A percentile compares a stretch with the other conserved stretches of the same genome.
These are phyloP conservation scores for Desmodesmus armatus DNA, from an alignment of 139 green algal species.

Conservation along the genomic window DNA sequence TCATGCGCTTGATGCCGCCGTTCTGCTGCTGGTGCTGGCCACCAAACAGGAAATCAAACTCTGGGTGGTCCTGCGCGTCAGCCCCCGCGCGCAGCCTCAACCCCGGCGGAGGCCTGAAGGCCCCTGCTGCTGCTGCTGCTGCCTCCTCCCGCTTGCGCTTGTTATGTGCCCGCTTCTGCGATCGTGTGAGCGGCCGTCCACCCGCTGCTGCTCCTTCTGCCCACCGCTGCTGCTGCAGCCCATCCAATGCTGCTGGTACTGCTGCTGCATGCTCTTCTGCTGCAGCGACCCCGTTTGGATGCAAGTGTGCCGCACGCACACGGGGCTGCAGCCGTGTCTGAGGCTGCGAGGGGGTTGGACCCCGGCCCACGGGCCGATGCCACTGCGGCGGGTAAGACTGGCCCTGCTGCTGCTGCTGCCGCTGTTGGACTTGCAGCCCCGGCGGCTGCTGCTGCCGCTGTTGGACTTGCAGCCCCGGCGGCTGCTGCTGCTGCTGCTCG, in stretches of 20 bases:
- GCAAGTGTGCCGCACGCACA: too few species aligned
- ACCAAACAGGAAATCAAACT: too few species aligned
- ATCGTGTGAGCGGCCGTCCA: not conserved
- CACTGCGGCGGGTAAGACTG: not conserved
- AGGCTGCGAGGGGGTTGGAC: too few species aligned
- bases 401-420: not conserved
- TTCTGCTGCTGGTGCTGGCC: not conserved
- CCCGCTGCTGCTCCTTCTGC: not conserved
- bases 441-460: not conserved
- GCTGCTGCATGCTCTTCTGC: too few species aligned
- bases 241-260: too few species aligned
- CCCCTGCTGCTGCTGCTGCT: not conserved
- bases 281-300: too few species aligned
- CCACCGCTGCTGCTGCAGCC: constrained; percentile 2
- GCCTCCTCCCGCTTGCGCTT: not conserved
- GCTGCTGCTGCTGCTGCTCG: not conserved
- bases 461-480: too few species aligned
- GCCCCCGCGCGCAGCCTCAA: too few species aligned
- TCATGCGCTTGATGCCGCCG: not conserved
- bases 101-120: not conserved
- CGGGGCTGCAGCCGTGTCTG: too few species aligned
- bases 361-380: too few species aligned
- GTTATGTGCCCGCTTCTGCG: not conserved
- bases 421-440: not conserved
- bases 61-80: too few species aligned